phyloP scores from a whole-genome alignment of 2,329 filamentous ascomycete species.

The Simplicillium sp. region DNA sequence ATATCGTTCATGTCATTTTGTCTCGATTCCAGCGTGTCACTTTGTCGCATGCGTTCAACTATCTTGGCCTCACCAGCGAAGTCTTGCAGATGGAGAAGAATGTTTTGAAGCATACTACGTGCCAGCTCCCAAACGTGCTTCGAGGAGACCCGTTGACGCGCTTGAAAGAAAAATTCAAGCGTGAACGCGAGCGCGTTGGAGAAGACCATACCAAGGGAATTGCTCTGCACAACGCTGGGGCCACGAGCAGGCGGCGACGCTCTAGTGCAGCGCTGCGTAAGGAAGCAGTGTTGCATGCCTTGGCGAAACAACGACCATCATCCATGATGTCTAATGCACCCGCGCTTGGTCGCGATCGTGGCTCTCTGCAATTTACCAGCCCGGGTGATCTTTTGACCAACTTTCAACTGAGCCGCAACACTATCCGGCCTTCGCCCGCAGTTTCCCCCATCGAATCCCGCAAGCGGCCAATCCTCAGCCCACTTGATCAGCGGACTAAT shows the following conservation, averaged over 20 bases:
- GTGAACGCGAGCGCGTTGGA: conserved; percentile 73
- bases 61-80: conserved; percentile 84
- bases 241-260: conserved; percentile 56
- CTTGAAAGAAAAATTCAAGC: conserved; percentile 85
- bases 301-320: conserved; percentile 34
- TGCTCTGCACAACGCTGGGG: conserved; percentile 74
- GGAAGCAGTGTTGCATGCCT: conserved; percentile 67
- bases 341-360: conserved; percentile 26
- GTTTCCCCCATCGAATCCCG: conserved; percentile 14
- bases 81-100: conserved; percentile 86
- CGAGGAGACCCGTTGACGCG: conserved; percentile 74
- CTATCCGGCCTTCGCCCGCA: conserved; percentile 28
- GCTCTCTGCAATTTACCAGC: conserved; percentile 42
- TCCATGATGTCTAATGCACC: conserved; percentile 32
- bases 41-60: conserved; percentile 86
- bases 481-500: conserved; percentile 39
- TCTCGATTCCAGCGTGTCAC: conserved; percentile 92
- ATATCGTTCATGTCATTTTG: conserved; percentile 95
- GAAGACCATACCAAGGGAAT: conserved; percentile 83
- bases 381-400: conserved; percentile 76
- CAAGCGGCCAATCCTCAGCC: conserved; percentile 24
- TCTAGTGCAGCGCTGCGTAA: conserved; percentile 70
- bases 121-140: conserved; percentile 84
- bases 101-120: conserved; percentile 87
- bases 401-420: conserved; percentile 57